Conservation (phyloP, 1,284 basidiomycete species). For the Tylopilus sp. region DNA sequence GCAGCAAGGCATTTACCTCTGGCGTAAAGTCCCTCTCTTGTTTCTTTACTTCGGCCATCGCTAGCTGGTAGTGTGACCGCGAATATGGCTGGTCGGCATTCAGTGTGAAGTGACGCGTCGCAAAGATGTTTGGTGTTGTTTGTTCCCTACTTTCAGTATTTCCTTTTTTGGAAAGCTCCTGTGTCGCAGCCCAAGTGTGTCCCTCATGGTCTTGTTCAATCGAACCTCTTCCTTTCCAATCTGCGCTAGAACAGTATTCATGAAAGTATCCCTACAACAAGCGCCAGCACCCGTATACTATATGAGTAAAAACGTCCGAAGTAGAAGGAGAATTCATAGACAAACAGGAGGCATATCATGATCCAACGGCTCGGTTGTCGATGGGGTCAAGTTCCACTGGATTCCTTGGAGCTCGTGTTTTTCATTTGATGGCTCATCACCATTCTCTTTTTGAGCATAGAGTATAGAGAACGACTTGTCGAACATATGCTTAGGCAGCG, state of each 20-base stretch:
- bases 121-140: conserved; percentile 42
- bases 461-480: conserved; percentile 36
- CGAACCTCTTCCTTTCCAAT: conserved; percentile 22
- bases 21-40: conserved; percentile 74
- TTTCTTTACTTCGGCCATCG: conserved; percentile 75
- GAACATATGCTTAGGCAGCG: conserved; percentile 40
- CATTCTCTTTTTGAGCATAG: conserved; percentile 31
- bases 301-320: conserved; percentile 42
- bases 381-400: conserved; percentile 21
- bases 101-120: conserved; percentile 66
- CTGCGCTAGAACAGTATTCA: conserved; percentile 36
- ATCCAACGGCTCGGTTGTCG: conserved; percentile 28
- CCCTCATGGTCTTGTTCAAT: conserved; percentile 13
- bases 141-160: conserved; percentile 13
- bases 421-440: conserved; percentile 29
- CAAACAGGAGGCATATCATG: conserved; percentile 45
- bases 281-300: conserved; percentile 43
- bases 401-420: conserved; percentile 31
- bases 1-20: conserved; percentile 63
- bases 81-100: conserved; percentile 36
- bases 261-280: conserved; percentile 42
- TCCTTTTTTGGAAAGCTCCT: conserved; percentile 26
- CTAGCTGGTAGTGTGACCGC: conserved; percentile 36
- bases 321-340: conserved; percentile 43
- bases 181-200: conserved; percentile 2